Evolutionary conservation across 2,329 filamentous ascomycete genomes (phyloP).

Genomic region (Talaromyces sp.): DNA sequence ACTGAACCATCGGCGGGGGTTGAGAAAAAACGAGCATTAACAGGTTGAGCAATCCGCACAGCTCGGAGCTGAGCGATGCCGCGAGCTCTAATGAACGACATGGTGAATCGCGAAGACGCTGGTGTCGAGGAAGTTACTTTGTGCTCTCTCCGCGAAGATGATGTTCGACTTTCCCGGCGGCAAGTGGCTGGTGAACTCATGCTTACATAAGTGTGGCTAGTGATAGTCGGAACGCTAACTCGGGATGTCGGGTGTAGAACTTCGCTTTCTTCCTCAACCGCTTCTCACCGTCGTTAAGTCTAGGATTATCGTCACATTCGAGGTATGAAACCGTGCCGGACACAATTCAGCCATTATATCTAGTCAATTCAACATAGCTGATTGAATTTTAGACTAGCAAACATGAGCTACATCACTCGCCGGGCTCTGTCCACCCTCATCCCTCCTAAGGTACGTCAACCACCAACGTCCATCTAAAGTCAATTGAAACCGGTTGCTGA

Average conservation of each 20-base stretch:
- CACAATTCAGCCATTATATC: slow-evolving; percentile 10
- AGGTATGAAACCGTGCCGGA: neutral
- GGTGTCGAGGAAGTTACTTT: slow-evolving; percentile 15
- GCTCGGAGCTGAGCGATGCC: slow-evolving; percentile 32
- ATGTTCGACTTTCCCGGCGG: slow-evolving; percentile 12
- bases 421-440: slow-evolving; percentile 97
- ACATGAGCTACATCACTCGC: slow-evolving; percentile 88
- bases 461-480: neutral
- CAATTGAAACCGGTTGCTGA: slow-evolving; percentile 34
- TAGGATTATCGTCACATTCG: slow-evolving; percentile 3
- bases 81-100: slow-evolving; percentile 62
- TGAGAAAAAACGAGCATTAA: slow-evolving; percentile 37
- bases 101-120: slow-evolving; percentile 32
- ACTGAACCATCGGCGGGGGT: slow-evolving; percentile 50
- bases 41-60: slow-evolving; percentile 25
- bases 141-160: slow-evolving; percentile 12
- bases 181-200: slow-evolving; percentile 10
- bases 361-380: neutral
- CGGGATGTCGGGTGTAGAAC: slow-evolving; percentile 19
- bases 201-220: slow-evolving; percentile 16
- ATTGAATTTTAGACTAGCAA: slow-evolving; percentile 40
- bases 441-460: slow-evolving; percentile 78
- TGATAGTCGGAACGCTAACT: slow-evolving; percentile 9
- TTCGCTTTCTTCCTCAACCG: slow-evolving; percentile 28
- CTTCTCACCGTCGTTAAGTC: slow-evolving; percentile 16